Conservation (phyloP, 768 basidiomycete genomes). For the Boletus rubescentipes region DNA sequence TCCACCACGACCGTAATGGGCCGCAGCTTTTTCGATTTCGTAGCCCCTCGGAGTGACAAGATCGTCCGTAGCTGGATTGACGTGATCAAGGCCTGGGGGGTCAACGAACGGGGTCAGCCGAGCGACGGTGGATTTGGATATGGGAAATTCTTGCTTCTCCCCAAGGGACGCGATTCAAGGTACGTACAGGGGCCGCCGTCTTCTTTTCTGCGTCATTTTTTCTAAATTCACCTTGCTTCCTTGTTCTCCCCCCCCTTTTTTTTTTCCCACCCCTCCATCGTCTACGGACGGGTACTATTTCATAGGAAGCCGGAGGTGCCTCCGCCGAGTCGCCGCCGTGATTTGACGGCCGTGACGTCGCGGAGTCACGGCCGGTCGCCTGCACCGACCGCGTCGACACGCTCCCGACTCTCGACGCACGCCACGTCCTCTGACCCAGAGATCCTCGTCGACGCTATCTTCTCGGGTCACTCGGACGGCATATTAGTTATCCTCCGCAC, state of each 20-base stretch:
- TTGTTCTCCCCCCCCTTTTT: neutral
- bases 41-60: slow-evolving; percentile 59
- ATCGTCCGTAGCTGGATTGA: slow-evolving; percentile 74
- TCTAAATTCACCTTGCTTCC: neutral
- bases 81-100: slow-evolving; percentile 78
- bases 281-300: slow-evolving; percentile 29
- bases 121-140: slow-evolving; percentile 85
- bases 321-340: slow-evolving; percentile 32
- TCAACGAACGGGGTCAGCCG: slow-evolving; percentile 80
- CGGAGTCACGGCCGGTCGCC: slow-evolving; percentile 15
- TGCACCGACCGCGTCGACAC: neutral
- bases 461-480: slow-evolving; percentile 84
- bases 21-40: slow-evolving; percentile 76
- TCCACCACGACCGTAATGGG: slow-evolving; percentile 57
- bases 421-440: slow-evolving; percentile 27
- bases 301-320: slow-evolving; percentile 27
- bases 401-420: neutral
- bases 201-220: neutral
- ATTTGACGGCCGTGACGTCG: slow-evolving; percentile 18
- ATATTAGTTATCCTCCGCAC: slow-evolving; percentile 75
- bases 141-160: slow-evolving; percentile 60
- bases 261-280: neutral
- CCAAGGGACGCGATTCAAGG: slow-evolving; percentile 64
- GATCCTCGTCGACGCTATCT: slow-evolving; percentile 73
- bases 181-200: neutral